Conservation (phyloP, 148 eudicot genomes). For the Simmondsia chinensis region DNA sequence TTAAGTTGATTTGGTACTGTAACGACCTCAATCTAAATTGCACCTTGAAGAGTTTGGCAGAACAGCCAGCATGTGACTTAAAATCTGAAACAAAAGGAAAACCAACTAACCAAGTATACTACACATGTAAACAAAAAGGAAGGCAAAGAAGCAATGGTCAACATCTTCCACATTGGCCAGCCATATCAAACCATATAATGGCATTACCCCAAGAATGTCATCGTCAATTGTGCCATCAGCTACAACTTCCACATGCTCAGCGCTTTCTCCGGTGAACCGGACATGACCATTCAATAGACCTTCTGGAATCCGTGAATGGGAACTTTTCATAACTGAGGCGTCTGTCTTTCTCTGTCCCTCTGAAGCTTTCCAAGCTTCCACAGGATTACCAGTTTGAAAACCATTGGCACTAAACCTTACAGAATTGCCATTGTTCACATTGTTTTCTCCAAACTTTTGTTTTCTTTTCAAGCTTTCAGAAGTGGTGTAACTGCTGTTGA, state of each 20-base stretch:
- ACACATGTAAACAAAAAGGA: no score
- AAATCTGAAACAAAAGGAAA: no score
- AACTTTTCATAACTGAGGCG: slow-evolving; percentile 12
- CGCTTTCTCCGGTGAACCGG: slow-evolving; percentile 15
- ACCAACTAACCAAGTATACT: no score
- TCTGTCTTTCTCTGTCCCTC: slow-evolving; percentile 19
- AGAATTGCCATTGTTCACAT: slow-evolving; percentile 17
- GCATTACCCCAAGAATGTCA: slow-evolving; percentile 79
- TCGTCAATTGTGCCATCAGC: slow-evolving; percentile 45
- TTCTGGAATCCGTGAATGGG: slow-evolving; percentile 15
- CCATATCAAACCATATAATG: neutral
- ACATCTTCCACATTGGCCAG: neutral
- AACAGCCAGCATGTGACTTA: no score
- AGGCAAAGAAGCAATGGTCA: no score
- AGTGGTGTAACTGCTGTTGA: slow-evolving; percentile 14
- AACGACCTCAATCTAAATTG: no score
- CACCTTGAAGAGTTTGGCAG: no score
- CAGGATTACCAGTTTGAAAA: slow-evolving; percentile 11
- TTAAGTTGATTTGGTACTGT: no score
- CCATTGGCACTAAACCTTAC: slow-evolving; percentile 10
- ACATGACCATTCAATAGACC: slow-evolving; percentile 23
- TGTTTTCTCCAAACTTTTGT: slow-evolving; percentile 22
- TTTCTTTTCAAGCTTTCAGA: slow-evolving; percentile 23
- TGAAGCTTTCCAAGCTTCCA: slow-evolving; percentile 23
- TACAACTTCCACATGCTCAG: slow-evolving; percentile 19